Conservation (phyloP, 1,139 yeast species). For the Diutina mesorugosa region DNA sequence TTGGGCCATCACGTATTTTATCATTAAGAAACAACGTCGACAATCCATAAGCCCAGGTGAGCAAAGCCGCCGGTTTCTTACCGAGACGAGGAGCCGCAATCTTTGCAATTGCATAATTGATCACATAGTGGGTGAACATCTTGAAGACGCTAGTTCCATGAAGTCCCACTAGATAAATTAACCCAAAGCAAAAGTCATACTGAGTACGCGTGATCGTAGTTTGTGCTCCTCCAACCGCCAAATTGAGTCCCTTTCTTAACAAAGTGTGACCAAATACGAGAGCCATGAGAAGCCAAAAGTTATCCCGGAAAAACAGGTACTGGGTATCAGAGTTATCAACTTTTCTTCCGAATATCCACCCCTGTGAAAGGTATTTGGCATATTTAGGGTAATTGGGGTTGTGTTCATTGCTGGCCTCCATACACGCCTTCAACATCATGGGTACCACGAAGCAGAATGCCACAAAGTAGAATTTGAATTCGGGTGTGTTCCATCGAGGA, state of each 20-base stretch:
- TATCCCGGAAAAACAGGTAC: conserved; percentile 77
- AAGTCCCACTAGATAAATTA: conserved; percentile 54
- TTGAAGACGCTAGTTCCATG: conserved; percentile 70
- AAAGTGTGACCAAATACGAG: conserved; percentile 42
- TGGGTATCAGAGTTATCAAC: conserved; percentile 88
- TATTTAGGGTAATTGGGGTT: conserved; percentile 67
- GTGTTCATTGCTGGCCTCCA: conserved; percentile 65
- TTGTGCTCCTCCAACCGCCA: not conserved
- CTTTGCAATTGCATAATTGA: conserved; percentile 44
- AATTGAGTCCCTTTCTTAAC: conserved; percentile 21
- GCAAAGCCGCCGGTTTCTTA: conserved; percentile 15
- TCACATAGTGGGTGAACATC: conserved; percentile 41
- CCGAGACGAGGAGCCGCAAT: conserved; percentile 12
- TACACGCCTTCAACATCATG: conserved; percentile 66
- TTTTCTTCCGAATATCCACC: conserved; percentile 72
- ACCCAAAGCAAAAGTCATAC: conserved; percentile 66
- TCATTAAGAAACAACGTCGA: conserved; percentile 70
- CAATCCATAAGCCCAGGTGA: conserved; percentile 72
- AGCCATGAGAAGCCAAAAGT: conserved; percentile 46
- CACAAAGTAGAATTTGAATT: conserved; percentile 54
- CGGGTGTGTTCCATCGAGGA: conserved; percentile 64
- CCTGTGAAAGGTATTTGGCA: conserved; percentile 44
- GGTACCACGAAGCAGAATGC: conserved; percentile 66
- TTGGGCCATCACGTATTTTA: conserved; percentile 39
- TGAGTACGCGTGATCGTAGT: conserved; percentile 22